Conservation (phyloP, 257 asterid genomes). For the Nemophila menziesii region DNA sequence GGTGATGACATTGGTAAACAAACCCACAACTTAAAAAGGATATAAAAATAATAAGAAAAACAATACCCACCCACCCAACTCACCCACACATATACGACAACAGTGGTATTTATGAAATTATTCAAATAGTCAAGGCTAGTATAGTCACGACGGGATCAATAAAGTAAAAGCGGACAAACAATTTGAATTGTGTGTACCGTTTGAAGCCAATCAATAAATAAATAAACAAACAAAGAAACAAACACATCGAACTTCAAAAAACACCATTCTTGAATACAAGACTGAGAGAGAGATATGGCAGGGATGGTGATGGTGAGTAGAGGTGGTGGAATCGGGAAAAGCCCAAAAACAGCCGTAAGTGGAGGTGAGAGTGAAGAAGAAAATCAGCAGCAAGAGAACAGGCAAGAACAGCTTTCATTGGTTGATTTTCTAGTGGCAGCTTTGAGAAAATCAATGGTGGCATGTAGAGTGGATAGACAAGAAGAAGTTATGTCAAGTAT, state of each 20-base stretch:
- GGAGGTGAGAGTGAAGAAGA: slow-evolving; percentile 16
- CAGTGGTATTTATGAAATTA: neutral
- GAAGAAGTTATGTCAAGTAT: slow-evolving; percentile 53
- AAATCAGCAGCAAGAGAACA: slow-evolving; percentile 28
- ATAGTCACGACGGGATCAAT: neutral
- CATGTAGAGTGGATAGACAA: slow-evolving; percentile 59
- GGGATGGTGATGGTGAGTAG: slow-evolving; percentile 71
- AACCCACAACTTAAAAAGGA: neutral
- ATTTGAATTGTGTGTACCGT: neutral
- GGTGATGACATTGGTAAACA: neutral
- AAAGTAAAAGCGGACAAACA: neutral
- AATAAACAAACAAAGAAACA: neutral
- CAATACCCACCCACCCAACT: no score
- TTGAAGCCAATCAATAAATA: no score
- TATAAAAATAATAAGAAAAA: no score
- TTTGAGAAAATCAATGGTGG: slow-evolving; percentile 81
- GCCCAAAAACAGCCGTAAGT: slow-evolving; percentile 1
- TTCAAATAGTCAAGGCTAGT: neutral
- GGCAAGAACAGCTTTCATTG: slow-evolving; percentile 50
- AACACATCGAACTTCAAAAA: neutral
- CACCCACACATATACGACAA: no score
- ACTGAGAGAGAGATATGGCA: slow-evolving; percentile 22
- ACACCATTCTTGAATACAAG: neutral
- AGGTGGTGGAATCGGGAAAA: slow-evolving; percentile 32
- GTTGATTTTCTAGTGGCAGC: slow-evolving; percentile 67